Base-by-base conservation (phyloP, 345 rosid species). In the Hypericum perforatum region DNA sequence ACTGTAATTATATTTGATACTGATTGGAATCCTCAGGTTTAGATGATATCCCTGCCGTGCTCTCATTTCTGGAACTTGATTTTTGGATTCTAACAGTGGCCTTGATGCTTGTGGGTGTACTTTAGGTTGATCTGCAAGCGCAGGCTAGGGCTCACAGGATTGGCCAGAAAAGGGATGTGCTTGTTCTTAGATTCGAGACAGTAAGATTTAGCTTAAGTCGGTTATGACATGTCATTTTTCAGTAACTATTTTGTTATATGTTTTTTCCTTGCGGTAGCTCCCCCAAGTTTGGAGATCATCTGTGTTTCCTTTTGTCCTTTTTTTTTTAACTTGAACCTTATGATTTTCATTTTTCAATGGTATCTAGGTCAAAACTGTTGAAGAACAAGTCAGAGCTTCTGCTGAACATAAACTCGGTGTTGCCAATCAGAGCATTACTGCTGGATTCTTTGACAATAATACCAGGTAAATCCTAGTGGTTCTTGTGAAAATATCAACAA, bases 151-250 rank as follows among this genome's bases (percentile, higher is more conserved):
- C 97, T 43, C 97, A 89, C 61, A 81, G 97, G 76, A 75, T 89
- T 67, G 97, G 97, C 64, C 97, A 89, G 78, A 89, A 89, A 74
- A 82, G 86, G 82, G 97, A 89, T n/a, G 97, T 89, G 46, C 87
- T 89, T 59, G 97, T 89, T 56, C 89, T 89, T 70, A 78, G 97
- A 58, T 89, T 89, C 66, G 97, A 89, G 75, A 89, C 97, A 8
- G 97, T 89, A 64, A 63, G 81, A 57, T 51, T 32, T 22, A 22
- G 32, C 32, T 22, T 22, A 22, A 22, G 32, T 22, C 4, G 32
- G 1, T 22, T 22, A 22, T 22, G 32, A 22, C 32, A 22, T 22
- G 32, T 22, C 32, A 22, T 22, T 22, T 22, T 22, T 22, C 32
- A 22, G 1, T 22, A 22, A 22, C 32, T 22, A 22, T 22, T 22